Conservation (phyloP, 108 stramenopile species). For the Asterionellopsis glacialis region DNA sequence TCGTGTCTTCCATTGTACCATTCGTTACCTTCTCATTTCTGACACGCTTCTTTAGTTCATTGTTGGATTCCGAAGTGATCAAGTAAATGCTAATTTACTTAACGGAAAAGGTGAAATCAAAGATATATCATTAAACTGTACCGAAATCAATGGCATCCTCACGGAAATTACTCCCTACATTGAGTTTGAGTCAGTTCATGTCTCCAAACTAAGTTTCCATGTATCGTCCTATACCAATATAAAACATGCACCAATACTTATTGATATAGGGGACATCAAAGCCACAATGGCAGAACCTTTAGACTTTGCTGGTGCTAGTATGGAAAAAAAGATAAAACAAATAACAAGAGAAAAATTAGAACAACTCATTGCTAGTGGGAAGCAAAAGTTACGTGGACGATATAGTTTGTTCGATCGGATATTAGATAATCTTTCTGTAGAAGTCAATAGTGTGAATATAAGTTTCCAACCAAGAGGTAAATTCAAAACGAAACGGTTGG, state of each 20-base stretch:
- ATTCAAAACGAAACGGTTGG: constrained; percentile 64
- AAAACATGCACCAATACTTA: constrained; percentile 70
- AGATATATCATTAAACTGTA: constrained; percentile 57
- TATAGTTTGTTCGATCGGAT: constrained; percentile 74
- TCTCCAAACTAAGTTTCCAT: constrained; percentile 59
- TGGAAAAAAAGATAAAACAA: constrained; percentile 11
- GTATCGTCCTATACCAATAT: constrained; percentile 75
- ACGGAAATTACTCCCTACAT: constrained; percentile 42
- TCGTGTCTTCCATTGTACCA: background rate
- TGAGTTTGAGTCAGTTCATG: constrained; percentile 50
- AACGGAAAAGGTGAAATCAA: constrained; percentile 78
- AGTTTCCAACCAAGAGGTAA: constrained; percentile 60
- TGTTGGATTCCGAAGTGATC: constrained; percentile 63
- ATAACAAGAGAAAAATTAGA: constrained; percentile 16
- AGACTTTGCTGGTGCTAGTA: constrained; percentile 23
- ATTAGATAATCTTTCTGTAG: constrained; percentile 62
- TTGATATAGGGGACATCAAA: constrained; percentile 62
- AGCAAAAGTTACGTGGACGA: constrained; percentile 5
- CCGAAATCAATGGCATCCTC: constrained; percentile 49
- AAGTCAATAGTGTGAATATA: constrained; percentile 44
- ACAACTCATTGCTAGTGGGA: constrained; percentile 10
- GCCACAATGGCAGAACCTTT: constrained; percentile 51
- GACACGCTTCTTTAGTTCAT: constrained; percentile 34
- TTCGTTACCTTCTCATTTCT: background rate
- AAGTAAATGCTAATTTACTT: constrained; percentile 72